Base-by-base conservation (phyloP, 352 stramenopile species). In the Globisporangium megalacanthum region DNA sequence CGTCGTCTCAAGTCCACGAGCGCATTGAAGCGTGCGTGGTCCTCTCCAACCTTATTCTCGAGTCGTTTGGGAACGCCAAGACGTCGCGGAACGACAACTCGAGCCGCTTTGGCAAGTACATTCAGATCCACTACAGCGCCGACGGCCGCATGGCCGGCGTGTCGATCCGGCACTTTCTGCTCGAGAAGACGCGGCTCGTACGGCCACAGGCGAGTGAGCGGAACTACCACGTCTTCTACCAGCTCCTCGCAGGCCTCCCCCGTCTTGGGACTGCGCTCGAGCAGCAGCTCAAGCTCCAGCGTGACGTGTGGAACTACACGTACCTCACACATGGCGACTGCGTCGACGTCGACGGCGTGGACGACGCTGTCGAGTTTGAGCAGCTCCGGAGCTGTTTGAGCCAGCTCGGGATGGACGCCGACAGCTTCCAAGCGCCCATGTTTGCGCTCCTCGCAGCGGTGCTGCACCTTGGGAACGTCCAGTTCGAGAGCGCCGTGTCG, bases 41-140 rank as follows among this genome's bases (percentile, higher is more conserved):
- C 42, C 67, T 92, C 5, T 94, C 82, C 1, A 94, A 91, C 45
- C 54, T 89, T 46, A 88, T 94, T 49, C 65, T 92, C 6, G 84
- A 94, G 54, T 92, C 84, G 22, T 94, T 94, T 65, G 84, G 84
- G 9, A 92, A 94, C 31, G 83, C 85, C 7, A 90, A 94, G 65
- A 94, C 81, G 0, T 86, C 77, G 13, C 68, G 88, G 8, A 96
- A 96, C 53, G 86, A 96, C 66, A 96, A 96, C 60, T 92, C 79
- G 6, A 95, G 85, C 76, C 87, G 85, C 6, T 96, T 96, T 44
- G 88, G 88, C 60, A 96, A 97, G 71, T 97, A 92, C 58, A 94
- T 94, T 41, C 82, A 94, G 64, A 92, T 94, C 53, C 73, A 87
- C 42, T 94, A 91, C 69, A 89, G 76, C 59, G 56, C 29, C 10